A percentile compares a stretch with the other conserved stretches of the same genome.
Evolutionary conservation across 1,139 yeast genomes (phyloP).

Genomic region (Debaryomyces nepalensis): DNA sequence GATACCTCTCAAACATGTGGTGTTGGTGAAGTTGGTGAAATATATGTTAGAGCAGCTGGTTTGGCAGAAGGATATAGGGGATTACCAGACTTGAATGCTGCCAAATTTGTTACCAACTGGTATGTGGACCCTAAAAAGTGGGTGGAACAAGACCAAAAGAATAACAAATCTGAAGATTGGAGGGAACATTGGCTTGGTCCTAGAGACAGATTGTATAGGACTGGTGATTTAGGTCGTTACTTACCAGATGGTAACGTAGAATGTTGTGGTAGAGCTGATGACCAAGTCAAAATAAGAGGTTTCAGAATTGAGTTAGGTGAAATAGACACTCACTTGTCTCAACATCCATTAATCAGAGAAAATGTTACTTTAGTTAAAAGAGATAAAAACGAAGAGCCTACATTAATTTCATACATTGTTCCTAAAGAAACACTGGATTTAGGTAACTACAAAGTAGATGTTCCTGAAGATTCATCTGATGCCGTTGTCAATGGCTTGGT

Average conservation of each 20-base stretch:
- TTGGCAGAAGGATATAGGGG: conserved; percentile 95
- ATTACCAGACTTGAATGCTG: conserved; percentile 82
- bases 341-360: conserved; percentile 89
- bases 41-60: conserved; percentile 97
- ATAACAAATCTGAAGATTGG: conserved; percentile 59
- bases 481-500: conserved; percentile 82
- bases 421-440: conserved; percentile 72
- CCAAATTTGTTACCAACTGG: conserved; percentile 92
- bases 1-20: conserved; percentile 92
- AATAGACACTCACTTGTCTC: conserved; percentile 95
- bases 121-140: conserved; percentile 68
- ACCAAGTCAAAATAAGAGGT: conserved; percentile 97
- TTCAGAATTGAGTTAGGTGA: conserved; percentile 98
- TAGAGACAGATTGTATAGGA: conserved; percentile 91
- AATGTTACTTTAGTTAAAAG: conserved; percentile 91
- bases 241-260: conserved; percentile 97
- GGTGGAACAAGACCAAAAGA: conserved; percentile 55
- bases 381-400: conserved; percentile 91
- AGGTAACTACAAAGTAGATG: conserved; percentile 48
- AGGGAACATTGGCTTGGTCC: conserved; percentile 88
- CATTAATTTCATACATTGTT: conserved; percentile 87
- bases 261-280: conserved; percentile 98
- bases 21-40: conserved; percentile 98
- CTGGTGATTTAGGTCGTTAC: conserved; percentile 97
- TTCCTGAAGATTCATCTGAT: conserved; percentile 52